These are phyloP conservation scores for Coffea canephora DNA, from an alignment of 257 asterid species.

Conservation along the genomic window DNA sequence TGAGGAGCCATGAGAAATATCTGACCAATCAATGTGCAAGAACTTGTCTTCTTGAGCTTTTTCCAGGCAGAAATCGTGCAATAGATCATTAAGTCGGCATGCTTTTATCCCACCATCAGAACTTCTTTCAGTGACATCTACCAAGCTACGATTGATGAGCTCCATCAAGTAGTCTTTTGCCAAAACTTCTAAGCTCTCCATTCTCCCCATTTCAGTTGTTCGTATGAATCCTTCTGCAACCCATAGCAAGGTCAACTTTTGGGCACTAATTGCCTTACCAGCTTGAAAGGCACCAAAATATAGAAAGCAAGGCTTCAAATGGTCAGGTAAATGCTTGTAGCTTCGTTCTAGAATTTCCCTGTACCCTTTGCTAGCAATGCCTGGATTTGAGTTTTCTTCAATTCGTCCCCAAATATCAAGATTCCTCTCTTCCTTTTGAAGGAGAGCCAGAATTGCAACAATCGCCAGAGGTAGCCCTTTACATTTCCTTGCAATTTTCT, in stretches of 20 bases:
- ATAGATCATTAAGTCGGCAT: neutral
- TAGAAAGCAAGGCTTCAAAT: neutral
- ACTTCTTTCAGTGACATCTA: neutral
- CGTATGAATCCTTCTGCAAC: neutral
- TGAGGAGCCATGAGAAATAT: too few species aligned
- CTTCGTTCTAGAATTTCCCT: neutral
- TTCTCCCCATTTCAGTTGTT: neutral
- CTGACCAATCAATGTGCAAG: neutral
- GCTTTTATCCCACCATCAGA: neutral
- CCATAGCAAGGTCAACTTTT: neutral
- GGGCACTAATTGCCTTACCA: neutral
- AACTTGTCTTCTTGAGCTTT: neutral
- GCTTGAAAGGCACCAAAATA: neutral
- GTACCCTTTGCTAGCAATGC: neutral
- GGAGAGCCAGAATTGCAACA: neutral
- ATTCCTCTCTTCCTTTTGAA: neutral
- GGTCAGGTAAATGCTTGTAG: neutral
- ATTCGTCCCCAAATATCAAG: neutral
- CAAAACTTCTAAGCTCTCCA: neutral
- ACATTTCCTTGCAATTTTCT: neutral
- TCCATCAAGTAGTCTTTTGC: neutral
- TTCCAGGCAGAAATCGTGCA: neutral
- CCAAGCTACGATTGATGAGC: neutral
- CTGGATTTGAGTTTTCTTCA: too few species aligned
- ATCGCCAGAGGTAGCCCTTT: neutral